A percentile compares a stretch with the other conserved stretches of the same genome.
These are phyloP conservation scores for Wickerhamomyces tratensis DNA, from an alignment of 805 yeast species.

Conservation along the genomic window DNA sequence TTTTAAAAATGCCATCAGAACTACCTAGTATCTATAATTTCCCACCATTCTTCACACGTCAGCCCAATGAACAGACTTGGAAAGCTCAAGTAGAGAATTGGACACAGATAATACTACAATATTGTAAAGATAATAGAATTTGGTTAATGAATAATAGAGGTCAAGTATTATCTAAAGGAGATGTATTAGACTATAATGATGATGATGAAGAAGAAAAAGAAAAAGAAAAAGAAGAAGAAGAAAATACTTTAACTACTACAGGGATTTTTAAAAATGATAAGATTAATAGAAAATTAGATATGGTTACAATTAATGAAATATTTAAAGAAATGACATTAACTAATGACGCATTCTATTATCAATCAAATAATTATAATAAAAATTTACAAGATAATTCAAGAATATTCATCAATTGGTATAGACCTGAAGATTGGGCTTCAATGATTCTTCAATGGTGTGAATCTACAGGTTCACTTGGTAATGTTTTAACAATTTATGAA, in stretches of 20 bases:
- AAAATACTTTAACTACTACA: neutral
- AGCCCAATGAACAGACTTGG: conserved; percentile 74
- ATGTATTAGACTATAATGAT: conserved; percentile 14
- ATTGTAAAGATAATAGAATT: conserved; percentile 44
- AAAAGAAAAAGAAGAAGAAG: conserved; percentile 1
- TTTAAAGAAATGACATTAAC: conserved; percentile 45
- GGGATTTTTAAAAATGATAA: conserved; percentile 39
- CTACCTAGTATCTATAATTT: conserved; percentile 56
- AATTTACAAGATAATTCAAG: conserved; percentile 19
- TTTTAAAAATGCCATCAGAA: conserved; percentile 7
- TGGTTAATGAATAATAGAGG: conserved; percentile 42
- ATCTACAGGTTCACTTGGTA: conserved; percentile 65
- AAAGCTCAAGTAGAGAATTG: conserved; percentile 73
- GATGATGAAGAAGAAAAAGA: conserved; percentile 5
- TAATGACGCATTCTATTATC: conserved; percentile 46
- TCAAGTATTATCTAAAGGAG: conserved; percentile 13
- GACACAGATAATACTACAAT: conserved; percentile 53
- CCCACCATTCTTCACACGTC: conserved; percentile 89
- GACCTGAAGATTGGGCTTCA: conserved; percentile 60
- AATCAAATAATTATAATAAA: conserved; percentile 9
- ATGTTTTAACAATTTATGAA: conserved; percentile 78
- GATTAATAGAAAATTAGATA: conserved; percentile 44
- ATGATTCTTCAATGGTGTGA: conserved; percentile 63
- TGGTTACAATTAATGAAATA: conserved; percentile 45
- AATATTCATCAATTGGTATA: conserved; percentile 50